Conservation (phyloP, 1,139 yeast species). For the Hanseniaspora sp. region DNA sequence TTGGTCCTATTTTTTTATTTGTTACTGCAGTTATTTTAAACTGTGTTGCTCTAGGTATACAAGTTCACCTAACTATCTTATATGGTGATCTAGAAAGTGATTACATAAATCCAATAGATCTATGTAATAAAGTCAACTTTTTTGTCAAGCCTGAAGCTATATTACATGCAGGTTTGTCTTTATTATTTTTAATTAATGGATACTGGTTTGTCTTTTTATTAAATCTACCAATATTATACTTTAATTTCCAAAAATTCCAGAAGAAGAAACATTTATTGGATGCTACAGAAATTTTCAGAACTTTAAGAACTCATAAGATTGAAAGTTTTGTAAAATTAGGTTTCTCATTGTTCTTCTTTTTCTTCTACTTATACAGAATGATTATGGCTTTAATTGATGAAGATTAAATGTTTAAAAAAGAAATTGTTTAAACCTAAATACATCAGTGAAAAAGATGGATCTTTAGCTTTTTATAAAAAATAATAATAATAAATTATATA, state of each 20-base stretch:
- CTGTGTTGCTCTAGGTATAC: conserved; percentile 77
- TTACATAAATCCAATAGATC: conserved; percentile 91
- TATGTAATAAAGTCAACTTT: conserved; percentile 84
- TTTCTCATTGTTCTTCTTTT: conserved; percentile 82
- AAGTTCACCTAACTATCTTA: conserved; percentile 86
- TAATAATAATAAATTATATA: neutral
- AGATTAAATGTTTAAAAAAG: conserved; percentile 26
- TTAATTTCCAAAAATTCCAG: conserved; percentile 59
- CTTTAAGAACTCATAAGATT: conserved; percentile 83
- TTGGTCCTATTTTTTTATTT: conserved; percentile 43
- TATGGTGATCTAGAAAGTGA: conserved; percentile 91
- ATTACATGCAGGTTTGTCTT: conserved; percentile 62
- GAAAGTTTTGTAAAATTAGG: conserved; percentile 86
- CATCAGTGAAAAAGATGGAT: neutral
- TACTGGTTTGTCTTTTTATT: conserved; percentile 85
- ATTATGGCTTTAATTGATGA: conserved; percentile 84
- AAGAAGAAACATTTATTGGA: conserved; percentile 79
- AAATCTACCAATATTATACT: conserved; percentile 78
- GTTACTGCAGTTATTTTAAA: conserved; percentile 76
- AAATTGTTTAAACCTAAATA: neutral
- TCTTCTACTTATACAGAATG: conserved; percentile 93
- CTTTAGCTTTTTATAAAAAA: neutral
- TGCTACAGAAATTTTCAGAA: conserved; percentile 96
- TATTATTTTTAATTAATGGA: conserved; percentile 71
- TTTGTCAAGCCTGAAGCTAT: conserved; percentile 87